A percentile compares a stretch with the other conserved stretches of the same genome.
phyloP scores from a whole-genome alignment of 495 filamentous ascomycete genomes.

The Trichoderma virens region DNA sequence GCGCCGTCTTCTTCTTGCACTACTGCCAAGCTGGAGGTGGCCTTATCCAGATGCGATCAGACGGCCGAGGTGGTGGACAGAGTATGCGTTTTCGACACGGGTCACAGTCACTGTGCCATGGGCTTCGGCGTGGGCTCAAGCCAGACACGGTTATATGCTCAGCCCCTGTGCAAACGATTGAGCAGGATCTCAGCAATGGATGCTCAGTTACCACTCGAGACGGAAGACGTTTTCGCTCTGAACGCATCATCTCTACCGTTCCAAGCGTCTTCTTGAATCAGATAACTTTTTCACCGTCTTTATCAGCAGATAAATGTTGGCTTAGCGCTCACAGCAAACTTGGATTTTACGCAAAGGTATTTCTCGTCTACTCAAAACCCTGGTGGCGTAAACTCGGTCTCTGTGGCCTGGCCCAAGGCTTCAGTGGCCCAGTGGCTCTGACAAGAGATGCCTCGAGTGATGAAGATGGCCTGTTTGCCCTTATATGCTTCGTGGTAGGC shows the following conservation, averaged over 20 bases:
- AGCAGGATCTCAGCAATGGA: neutral
- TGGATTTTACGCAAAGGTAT: slow-evolving; percentile 34
- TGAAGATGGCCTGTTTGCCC: slow-evolving; percentile 24
- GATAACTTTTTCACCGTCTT: slow-evolving; percentile 24
- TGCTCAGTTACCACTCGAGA: slow-evolving; percentile 14
- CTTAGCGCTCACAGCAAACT: slow-evolving; percentile 18
- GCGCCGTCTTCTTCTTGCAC: slow-evolving; percentile 40
- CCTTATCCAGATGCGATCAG: slow-evolving; percentile 33
- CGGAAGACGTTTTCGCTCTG: slow-evolving; percentile 19
- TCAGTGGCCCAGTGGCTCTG: slow-evolving; percentile 28
- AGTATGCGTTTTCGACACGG: slow-evolving; percentile 32
- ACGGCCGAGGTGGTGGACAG: slow-evolving; percentile 35
- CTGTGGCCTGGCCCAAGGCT: slow-evolving; percentile 24
- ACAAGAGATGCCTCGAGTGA: slow-evolving; percentile 33
- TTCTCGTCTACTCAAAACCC: slow-evolving; percentile 28
- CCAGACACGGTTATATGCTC: slow-evolving; percentile 5
- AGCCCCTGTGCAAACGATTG: neutral
- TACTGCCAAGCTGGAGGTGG: slow-evolving; percentile 40
- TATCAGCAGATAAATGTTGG: neutral
- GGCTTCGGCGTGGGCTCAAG: neutral
- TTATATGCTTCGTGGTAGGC: slow-evolving; percentile 36
- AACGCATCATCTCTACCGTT: slow-evolving; percentile 30
- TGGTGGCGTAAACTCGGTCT: slow-evolving; percentile 35
- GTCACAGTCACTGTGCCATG: neutral
- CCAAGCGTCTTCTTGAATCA: slow-evolving; percentile 26